Evolutionary conservation across 2,329 filamentous ascomycete genomes (phyloP).

Genomic region (Scytalidium sp.): DNA sequence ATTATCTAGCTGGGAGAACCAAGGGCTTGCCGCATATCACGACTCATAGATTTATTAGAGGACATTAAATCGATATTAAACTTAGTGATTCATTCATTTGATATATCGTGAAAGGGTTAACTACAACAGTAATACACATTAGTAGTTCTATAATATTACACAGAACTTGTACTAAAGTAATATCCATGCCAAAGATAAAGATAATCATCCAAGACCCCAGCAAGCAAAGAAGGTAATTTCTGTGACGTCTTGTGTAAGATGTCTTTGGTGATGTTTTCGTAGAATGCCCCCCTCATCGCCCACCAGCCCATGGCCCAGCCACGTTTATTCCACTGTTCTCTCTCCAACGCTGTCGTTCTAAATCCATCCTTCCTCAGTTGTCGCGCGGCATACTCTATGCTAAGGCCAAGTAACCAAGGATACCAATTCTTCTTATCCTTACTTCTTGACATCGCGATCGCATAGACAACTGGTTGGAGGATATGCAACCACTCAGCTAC

Average conservation of each 20-base stretch:
- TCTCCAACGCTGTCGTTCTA: constrained; percentile 81
- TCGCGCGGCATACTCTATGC: constrained; percentile 83
- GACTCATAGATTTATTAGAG: constrained; percentile 24
- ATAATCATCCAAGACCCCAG: constrained; percentile 89
- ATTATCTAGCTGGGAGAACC: constrained; percentile 46
- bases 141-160: neutral
- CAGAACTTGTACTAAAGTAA: constrained; percentile 60
- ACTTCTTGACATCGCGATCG: constrained; percentile 69
- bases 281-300: constrained; percentile 94
- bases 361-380: constrained; percentile 64
- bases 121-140: neutral
- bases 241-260: constrained; percentile 55
- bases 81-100: constrained; percentile 8
- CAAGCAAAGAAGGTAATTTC: constrained; percentile 62
- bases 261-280: constrained; percentile 83
- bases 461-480: constrained; percentile 82
- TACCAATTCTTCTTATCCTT: constrained; percentile 79
- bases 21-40: constrained; percentile 53
- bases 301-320: constrained; percentile 95
- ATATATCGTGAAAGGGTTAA: constrained; percentile 6
- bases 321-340: constrained; percentile 83
- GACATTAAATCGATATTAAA: constrained; percentile 6
- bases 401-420: constrained; percentile 85
- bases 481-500: constrained; percentile 91
- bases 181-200: constrained; percentile 98